These are phyloP conservation scores for Kandelia obovata DNA, from an alignment of 345 rosid genomes.

Conservation along the genomic window DNA sequence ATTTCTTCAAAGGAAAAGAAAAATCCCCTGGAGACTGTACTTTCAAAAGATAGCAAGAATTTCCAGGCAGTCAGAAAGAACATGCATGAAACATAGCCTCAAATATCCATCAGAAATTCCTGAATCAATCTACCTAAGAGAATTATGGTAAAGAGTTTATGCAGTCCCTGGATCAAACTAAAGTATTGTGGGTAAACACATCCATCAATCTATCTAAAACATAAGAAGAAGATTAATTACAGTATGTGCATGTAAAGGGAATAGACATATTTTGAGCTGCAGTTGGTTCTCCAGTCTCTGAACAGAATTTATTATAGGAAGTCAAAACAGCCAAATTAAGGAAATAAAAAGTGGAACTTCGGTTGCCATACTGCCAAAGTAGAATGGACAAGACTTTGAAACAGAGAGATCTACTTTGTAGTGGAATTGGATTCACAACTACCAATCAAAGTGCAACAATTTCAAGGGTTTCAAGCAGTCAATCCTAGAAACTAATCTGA, in stretches of 20 bases:
- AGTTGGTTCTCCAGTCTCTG: neutral
- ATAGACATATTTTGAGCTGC: neutral
- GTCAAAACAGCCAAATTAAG: neutral
- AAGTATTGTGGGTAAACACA: too few species aligned
- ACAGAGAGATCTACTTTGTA: neutral
- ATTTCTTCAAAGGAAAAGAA: neutral
- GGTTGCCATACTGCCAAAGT: neutral
- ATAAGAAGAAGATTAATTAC: too few species aligned
- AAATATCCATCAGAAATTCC: too few species aligned
- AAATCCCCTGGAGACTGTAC: neutral
- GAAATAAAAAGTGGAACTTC: neutral
- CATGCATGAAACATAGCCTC: too few species aligned
- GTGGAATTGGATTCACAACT: neutral
- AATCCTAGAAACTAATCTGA: slow-evolving; percentile 4
- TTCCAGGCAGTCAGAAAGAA: too few species aligned
- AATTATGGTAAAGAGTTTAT: too few species aligned
- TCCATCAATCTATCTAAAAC: too few species aligned
- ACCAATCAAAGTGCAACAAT: neutral
- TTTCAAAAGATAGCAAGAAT: too few species aligned
- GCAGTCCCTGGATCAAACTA: too few species aligned
- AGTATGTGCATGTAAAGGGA: too few species aligned
- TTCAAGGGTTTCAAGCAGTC: neutral
- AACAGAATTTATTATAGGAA: neutral
- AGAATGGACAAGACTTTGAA: neutral
- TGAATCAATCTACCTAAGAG: too few species aligned